Base-by-base conservation (phyloP, 1,284 basidiomycete genomes). In the Microbotryum intermedium region DNA sequence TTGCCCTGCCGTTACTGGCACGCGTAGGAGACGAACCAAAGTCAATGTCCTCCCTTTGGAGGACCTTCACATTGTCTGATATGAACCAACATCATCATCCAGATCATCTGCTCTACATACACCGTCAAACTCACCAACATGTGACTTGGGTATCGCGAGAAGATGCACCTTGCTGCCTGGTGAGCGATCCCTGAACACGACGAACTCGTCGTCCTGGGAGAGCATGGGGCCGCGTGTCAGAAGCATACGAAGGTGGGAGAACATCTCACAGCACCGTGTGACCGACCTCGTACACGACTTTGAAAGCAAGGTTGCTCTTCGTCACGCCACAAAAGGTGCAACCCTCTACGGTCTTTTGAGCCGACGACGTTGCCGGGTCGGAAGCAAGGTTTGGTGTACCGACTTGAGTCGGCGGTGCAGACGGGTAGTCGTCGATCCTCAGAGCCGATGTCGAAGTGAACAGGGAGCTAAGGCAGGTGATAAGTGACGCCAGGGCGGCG, bases 51-150 rank as follows among this genome's bases (percentile, higher is more conserved):
- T 42, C 28, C 0, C 11, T 2, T 2, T 4, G 6, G 0, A 66
- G 55, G 4, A 54, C 50, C 43, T 66, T 66, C 57, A 64, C 61
- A 28, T 61, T 66, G 18, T 64, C 65, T 66, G 51, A 18, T 5
- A 6, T 11, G 6, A 16, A 39, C 18, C 34, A 16, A 18, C 34
- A 13, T 39, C 11, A 39, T 11, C 13, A 39, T 39, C 34, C 11
- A 39, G 18, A 16, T 3, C 1, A 4, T 39, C 13, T 10, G 34
- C 34, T 18, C 34, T 16, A 16, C 18, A 34, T 34, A 3, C 34
- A 39, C 28, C 26, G 49, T 8, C 7, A 50, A 8, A 45, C 64
- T 18, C 43, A 63, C 64, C 64, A 30, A 66, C 54, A 39, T 66
- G 65, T 16, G 34, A 18, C 39, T 59, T 59, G 11, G 65, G 65